phyloP scores from a whole-genome alignment of 2,329 filamentous ascomycete species.

The Alternaria infectoria region DNA sequence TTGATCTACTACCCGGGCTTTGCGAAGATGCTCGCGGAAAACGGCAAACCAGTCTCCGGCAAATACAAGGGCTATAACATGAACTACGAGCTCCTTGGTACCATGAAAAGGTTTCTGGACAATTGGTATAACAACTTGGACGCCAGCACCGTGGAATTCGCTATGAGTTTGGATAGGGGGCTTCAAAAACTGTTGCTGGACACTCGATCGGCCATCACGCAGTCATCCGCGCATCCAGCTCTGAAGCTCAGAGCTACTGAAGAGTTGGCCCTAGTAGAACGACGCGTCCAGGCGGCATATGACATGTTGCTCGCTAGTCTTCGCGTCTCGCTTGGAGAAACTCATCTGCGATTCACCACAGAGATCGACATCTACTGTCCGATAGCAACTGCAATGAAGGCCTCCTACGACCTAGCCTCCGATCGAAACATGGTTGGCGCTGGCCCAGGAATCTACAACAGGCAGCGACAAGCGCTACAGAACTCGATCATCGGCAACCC shows the following conservation, averaged over 20 bases:
- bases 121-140: slow-evolving; percentile 4
- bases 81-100: slow-evolving; percentile 11
- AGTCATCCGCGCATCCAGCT: neutral
- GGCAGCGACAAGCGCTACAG: neutral
- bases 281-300: neutral
- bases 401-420: neutral
- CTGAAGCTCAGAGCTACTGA: slow-evolving; percentile 8
- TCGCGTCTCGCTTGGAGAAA: neutral
- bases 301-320: neutral
- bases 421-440: neutral
- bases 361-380: slow-evolving; percentile 15
- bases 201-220: neutral
- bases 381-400: slow-evolving; percentile 11
- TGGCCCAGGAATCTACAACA: neutral
- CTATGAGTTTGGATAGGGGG: neutral
- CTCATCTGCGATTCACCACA: slow-evolving; percentile 6
- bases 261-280: neutral
- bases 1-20: slow-evolving; percentile 4
- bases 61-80: slow-evolving; percentile 4
- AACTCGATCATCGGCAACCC: neutral
- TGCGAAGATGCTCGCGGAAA: slow-evolving; percentile 15
- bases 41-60: slow-evolving; percentile 15
- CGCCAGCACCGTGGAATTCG: neutral
- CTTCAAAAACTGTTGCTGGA: neutral
- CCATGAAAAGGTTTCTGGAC: neutral